These are phyloP conservation scores for Candida patagonica DNA, from an alignment of 805 yeast species.

Conservation along the genomic window DNA sequence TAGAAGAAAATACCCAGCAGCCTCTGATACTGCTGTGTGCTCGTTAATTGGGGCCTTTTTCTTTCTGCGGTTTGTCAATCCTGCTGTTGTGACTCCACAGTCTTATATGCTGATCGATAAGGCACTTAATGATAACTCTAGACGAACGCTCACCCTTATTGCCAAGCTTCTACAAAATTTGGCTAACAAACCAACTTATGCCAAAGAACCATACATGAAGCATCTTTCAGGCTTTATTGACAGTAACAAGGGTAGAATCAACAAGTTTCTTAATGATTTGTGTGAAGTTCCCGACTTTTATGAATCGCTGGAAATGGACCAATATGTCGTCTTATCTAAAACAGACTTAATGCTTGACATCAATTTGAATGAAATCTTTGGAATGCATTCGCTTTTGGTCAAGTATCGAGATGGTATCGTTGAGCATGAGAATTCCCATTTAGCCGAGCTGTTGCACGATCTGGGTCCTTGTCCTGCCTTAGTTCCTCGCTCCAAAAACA, in stretches of 20 bases:
- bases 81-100: conserved; percentile 86
- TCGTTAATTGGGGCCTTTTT: conserved; percentile 70
- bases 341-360: conserved; percentile 26
- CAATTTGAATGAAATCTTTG: conserved; percentile 27
- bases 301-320: conserved; percentile 31
- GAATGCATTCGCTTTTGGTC: conserved; percentile 28
- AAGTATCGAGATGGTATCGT: conserved; percentile 21
- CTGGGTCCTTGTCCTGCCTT: conserved; percentile 25
- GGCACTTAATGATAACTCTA: conserved; percentile 32
- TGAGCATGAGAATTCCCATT: conserved; percentile 12
- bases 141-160: conserved; percentile 64
- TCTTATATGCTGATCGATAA: conserved; percentile 34
- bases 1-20: conserved; percentile 53
- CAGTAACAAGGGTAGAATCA: conserved; percentile 23
- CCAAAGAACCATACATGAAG: conserved; percentile 39
- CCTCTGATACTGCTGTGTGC: conserved; percentile 28
- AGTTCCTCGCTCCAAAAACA: conserved; percentile 24
- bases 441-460: conserved; percentile 21
- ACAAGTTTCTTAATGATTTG: conserved; percentile 26
- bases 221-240: conserved; percentile 22
- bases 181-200: conserved; percentile 68
- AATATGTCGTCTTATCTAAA: conserved; percentile 30
- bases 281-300: conserved; percentile 34
- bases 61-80: conserved; percentile 72
- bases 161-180: conserved; percentile 80